A percentile compares a stretch with the other conserved stretches of the same genome.
Conservation (phyloP, 2,329 filamentous ascomycete species). For the Colletotrichum liaoningense region DNA sequence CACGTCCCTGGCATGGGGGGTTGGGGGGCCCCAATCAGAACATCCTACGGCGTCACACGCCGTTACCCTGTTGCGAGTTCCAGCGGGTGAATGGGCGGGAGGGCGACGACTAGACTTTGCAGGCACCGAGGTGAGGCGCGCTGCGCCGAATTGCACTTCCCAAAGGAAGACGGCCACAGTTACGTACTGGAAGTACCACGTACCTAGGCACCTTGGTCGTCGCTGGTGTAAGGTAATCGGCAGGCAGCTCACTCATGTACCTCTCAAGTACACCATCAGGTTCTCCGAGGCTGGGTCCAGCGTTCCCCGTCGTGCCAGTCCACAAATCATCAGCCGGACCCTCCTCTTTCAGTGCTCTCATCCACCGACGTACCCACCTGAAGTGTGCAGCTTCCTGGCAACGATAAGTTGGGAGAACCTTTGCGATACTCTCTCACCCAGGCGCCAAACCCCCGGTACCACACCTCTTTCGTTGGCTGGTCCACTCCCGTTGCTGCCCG, state of each 20-base stretch:
- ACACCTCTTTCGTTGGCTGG: neutral
- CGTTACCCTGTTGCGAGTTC: constrained; percentile 10
- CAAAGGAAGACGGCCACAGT: too few species aligned
- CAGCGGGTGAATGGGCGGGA: constrained; percentile 20
- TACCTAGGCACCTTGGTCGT: neutral
- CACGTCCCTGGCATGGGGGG: constrained; percentile 13
- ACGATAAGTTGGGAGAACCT: constrained; percentile 2
- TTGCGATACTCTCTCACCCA: constrained; percentile 1
- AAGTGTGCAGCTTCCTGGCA: constrained; percentile 6
- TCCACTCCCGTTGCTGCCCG: constrained; percentile 24
- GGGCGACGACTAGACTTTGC: constrained; percentile 17
- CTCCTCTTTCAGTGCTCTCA: neutral
- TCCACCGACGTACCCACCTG: neutral
- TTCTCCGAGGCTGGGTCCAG: neutral
- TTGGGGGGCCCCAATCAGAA: constrained; percentile 15
- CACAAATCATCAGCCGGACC: neutral
- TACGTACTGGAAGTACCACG: too few species aligned
- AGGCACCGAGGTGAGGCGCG: neutral
- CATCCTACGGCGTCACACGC: constrained; percentile 24
- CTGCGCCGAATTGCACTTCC: constrained; percentile 5
- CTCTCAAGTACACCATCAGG: neutral
- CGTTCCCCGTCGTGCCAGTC: neutral
- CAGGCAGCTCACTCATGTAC: constrained; percentile 5
- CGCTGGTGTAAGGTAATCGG: neutral
- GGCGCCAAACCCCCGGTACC: neutral